These are phyloP conservation scores for Trifolium subterraneum DNA, from an alignment of 306 rosid species.

Conservation along the genomic window DNA sequence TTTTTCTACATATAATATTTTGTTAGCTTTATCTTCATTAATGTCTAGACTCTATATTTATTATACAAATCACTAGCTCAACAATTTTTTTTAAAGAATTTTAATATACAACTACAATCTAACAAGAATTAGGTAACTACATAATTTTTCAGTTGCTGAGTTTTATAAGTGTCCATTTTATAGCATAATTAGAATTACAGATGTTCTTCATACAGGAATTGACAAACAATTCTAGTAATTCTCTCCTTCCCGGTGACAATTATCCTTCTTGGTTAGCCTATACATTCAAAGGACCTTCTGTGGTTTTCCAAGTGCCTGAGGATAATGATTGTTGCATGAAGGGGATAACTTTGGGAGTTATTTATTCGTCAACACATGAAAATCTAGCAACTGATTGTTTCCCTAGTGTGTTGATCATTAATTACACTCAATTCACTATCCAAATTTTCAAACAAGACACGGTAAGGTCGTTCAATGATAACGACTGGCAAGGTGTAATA, in stretches of 20 bases:
- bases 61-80: too few species aligned
- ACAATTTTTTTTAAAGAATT: too few species aligned
- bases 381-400: neutral
- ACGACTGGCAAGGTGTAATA: constrained; percentile 16
- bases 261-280: constrained; percentile 35
- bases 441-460: constrained; percentile 28
- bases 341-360: constrained; percentile 24
- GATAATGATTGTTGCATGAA: neutral
- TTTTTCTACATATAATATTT: too few species aligned
- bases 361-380: constrained; percentile 14
- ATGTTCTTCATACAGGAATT: constrained; percentile 12
- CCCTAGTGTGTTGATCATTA: constrained; percentile 2
- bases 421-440: constrained; percentile 32
- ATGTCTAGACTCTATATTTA: neutral
- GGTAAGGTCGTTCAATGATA: constrained; percentile 18
- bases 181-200: neutral
- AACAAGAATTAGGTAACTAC: too few species aligned
- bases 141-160: too few species aligned
- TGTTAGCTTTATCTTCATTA: too few species aligned
- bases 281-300: constrained; percentile 1
- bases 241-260: constrained; percentile 32
- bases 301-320: constrained; percentile 20
- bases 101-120: too few species aligned
- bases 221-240: neutral
- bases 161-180: neutral